These are phyloP conservation scores for Vitis cinerea DNA, from an alignment of 164 flowering plant genomes.

Conservation along the genomic window DNA sequence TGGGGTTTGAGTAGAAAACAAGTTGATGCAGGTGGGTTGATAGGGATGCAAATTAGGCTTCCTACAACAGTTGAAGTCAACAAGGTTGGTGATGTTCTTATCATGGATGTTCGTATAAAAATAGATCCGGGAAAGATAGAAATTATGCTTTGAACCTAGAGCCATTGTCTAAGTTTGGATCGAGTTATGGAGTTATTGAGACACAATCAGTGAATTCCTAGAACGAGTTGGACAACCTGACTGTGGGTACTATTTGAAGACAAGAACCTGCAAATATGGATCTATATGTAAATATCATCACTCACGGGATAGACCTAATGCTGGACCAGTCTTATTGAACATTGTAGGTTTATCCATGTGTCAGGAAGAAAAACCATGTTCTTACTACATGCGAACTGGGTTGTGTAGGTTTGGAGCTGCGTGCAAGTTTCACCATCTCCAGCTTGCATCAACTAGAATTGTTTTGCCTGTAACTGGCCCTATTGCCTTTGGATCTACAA, in stretches of 20 bases:
- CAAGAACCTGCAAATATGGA: conserved; percentile 76
- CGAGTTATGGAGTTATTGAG: no score
- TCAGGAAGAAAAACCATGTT: conserved; percentile 71
- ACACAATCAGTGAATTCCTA: conserved; percentile 44
- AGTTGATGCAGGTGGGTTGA: no score
- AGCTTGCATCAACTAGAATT: conserved; percentile 46
- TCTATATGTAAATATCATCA: conserved; percentile 75
- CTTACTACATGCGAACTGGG: conserved; percentile 69
- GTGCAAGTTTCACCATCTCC: conserved; percentile 86
- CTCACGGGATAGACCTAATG: conserved; percentile 57
- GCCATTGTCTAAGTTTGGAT: no score
- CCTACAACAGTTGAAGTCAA: no score
- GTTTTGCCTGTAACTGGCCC: conserved; percentile 30
- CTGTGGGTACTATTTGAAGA: conserved; percentile 75
- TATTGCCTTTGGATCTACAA: conserved; percentile 37
- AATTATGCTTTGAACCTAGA: no score
- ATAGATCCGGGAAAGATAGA: no score
- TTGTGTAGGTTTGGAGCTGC: conserved; percentile 72
- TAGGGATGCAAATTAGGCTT: no score
- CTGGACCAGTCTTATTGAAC: conserved; percentile 55
- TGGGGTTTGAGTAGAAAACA: no score
- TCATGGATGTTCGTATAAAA: no score
- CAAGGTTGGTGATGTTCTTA: no score
- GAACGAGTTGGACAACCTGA: conserved; percentile 81
- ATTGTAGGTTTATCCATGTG: conserved; percentile 61